Conservation (phyloP, 2,329 filamentous ascomycete genomes). For the Sclerotinia minor region DNA sequence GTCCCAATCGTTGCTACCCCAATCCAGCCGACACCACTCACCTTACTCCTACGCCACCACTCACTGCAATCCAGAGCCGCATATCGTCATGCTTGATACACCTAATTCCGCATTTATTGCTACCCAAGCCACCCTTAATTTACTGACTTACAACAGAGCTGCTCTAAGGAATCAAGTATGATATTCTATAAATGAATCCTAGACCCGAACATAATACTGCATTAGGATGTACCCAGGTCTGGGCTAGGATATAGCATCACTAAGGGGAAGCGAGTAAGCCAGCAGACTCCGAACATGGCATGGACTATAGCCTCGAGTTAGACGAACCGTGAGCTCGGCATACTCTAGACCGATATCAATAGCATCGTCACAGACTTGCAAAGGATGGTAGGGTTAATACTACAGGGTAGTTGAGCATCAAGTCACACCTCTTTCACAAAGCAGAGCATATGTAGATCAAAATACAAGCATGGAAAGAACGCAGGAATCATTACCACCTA, state of each 20-base stretch:
- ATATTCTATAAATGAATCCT: not conserved
- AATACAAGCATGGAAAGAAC: not conserved
- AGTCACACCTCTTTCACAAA: constrained; percentile 1
- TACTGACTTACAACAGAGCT: too few species aligned
- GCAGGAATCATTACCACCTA: constrained; percentile 17
- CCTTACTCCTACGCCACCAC: not conserved
- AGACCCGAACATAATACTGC: not conserved
- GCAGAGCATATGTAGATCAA: not conserved
- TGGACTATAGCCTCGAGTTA: not conserved
- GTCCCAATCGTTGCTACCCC: not conserved
- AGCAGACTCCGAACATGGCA: not conserved
- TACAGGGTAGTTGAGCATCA: not conserved
- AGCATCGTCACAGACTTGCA: not conserved
- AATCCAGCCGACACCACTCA: not conserved
- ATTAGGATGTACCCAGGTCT: not conserved
- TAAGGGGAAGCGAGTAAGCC: not conserved
- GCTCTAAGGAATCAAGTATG: too few species aligned
- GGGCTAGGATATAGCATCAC: not conserved
- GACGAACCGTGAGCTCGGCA: too few species aligned
- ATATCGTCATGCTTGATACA: too few species aligned
- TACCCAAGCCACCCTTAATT: too few species aligned
- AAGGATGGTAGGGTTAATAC: too few species aligned
- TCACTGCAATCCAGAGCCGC: too few species aligned
- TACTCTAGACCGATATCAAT: not conserved
- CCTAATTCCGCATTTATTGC: too few species aligned